Base-by-base conservation (phyloP, 164 flowering plant species). In the Akebia trifoliata region DNA sequence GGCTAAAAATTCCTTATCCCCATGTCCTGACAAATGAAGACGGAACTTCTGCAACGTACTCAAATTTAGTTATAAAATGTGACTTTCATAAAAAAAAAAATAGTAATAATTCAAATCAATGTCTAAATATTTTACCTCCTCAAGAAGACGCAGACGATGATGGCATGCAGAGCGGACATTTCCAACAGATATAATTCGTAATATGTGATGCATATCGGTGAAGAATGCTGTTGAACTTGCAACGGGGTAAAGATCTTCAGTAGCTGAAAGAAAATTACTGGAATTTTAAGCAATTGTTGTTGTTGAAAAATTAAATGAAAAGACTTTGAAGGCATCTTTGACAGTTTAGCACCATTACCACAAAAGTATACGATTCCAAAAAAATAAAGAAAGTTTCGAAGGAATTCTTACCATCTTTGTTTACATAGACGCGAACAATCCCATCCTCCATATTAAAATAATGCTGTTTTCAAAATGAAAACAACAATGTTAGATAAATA, bases 21-120 rank as follows among this genome's bases (percentile, higher is more conserved):
- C 89, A 77, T 94, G 90, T 61, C 90, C 87, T 93, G 88, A 85
- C 80, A 86, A 73, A 74, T 94, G 99, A 65, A 90, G 96, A 69
- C 84, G 85, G 84, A 94, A 94, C 75, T 94, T 94, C 97, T 94
- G 88, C n/a, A 47, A 66, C 26, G 22, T 8, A 51, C 24, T 46
- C 34, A 38, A 40, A 72, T 18, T n/a, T n/a, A n/a, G n/a, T n/a
- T n/a, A n/a, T n/a, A n/a, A n/a, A n/a, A n/a, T n/a, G n/a, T n/a
- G n/a, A n/a, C n/a, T n/a, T n/a, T n/a, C n/a, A n/a, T n/a, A n/a
- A n/a, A n/a, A n/a, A 58, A 5, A 26, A 56, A 46, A n/a, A 31
- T n/a, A 14, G 42, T 32, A 29, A 10, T 26, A 21, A 50, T n/a
- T 45, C 43, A 15, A 14, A 32, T 36, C 2, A 25, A 46, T n/a